Evolutionary conservation across 192 early-diverging fungal genomes (phyloP).

Genomic region (Coemansia sp.): DNA sequence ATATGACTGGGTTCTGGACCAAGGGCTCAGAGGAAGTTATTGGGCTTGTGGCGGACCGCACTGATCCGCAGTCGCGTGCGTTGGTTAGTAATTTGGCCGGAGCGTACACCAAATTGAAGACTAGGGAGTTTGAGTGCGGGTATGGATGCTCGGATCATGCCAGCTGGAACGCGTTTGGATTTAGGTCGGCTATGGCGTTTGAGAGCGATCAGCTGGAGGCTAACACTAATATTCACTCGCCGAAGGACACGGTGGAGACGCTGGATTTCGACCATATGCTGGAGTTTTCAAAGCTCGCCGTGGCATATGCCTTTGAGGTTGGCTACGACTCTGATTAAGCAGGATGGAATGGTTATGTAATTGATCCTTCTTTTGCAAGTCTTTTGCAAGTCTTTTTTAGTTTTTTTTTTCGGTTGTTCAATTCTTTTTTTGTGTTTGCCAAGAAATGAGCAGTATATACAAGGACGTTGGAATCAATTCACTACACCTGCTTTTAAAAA

Average conservation of each 20-base stretch:
- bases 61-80: conserved; percentile 60
- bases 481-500: too few relatives aligned
- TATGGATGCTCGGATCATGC: conserved; percentile 92
- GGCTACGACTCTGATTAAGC: conserved; percentile 24
- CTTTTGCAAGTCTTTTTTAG: too few relatives aligned
- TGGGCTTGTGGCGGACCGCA: conserved; percentile 82
- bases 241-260: conserved; percentile 71
- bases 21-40: conserved; percentile 62
- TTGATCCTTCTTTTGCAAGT: too few relatives aligned
- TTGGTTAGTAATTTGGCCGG: conserved; percentile 62
- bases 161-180: conserved; percentile 86
- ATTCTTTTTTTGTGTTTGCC: conserved; percentile 2
- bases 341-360: too few relatives aligned
- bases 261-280: conserved; percentile 86
- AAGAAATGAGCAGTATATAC: background rate
- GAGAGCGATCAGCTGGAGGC: conserved; percentile 70
- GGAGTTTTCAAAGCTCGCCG: conserved; percentile 80
- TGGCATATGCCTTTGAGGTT: conserved; percentile 87
- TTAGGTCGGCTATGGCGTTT: conserved; percentile 80
- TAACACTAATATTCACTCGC: conserved; percentile 85
- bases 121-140: conserved; percentile 77
- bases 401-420: too few relatives aligned
- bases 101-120: conserved; percentile 68
- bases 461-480: too few relatives aligned
- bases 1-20: conserved; percentile 92